These are phyloP conservation scores for Epithemia pelagica DNA, from an alignment of 108 stramenopile species.

Conservation along the genomic window DNA sequence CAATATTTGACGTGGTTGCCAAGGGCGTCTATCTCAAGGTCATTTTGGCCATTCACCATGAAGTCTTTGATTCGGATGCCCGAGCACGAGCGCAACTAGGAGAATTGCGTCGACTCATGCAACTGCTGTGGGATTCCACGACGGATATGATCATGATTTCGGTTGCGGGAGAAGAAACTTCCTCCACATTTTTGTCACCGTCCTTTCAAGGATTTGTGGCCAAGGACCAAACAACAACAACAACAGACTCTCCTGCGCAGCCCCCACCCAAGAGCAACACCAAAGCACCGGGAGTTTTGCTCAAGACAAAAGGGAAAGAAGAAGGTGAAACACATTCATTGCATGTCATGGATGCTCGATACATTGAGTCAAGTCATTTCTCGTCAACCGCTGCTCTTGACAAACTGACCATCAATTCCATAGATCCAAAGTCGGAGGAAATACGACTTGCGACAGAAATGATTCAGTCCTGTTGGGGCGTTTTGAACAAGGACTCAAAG, in stretches of 20 bases:
- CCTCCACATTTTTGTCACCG: neutral
- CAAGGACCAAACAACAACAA: too few species aligned
- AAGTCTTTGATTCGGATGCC: constrained; percentile 38
- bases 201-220: neutral
- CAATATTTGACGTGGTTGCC: constrained; percentile 48
- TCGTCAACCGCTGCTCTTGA: neutral
- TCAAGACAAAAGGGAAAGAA: neutral
- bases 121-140: constrained; percentile 48
- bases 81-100: constrained; percentile 36
- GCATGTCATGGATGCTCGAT: neutral
- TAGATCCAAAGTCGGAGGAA: neutral
- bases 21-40: constrained; percentile 45
- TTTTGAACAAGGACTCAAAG: neutral
- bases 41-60: constrained; percentile 40
- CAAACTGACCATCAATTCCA: neutral
- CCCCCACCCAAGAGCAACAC: neutral
- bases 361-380: neutral
- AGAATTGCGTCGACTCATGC: constrained; percentile 44
- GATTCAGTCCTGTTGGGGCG: neutral
- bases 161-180: neutral
- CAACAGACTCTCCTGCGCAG: neutral
- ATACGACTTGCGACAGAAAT: neutral
- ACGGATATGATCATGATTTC: constrained; percentile 40
- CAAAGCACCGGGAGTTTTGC: neutral
- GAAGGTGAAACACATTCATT: neutral